phyloP scores from a whole-genome alignment of 2,329 filamentous ascomycete species.

The Ceratocystis variospora region DNA sequence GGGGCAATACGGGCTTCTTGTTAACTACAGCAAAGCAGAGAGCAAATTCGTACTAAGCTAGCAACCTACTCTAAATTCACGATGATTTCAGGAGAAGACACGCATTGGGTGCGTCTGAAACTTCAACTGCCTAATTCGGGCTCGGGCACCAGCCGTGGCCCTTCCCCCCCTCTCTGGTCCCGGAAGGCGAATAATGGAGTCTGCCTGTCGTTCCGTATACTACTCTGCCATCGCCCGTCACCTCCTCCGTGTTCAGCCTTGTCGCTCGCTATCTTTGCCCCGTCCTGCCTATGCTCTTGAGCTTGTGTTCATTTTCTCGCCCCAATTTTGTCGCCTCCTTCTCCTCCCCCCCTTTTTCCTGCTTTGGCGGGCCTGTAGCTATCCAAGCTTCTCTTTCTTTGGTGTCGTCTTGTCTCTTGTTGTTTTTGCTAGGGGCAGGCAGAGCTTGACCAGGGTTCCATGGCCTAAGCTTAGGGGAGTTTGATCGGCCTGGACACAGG shows the following conservation, averaged over 20 bases:
- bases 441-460: conserved; percentile 1
- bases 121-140: neutral
- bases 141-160: neutral
- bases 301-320: neutral
- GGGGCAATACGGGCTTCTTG: neutral
- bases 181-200: neutral
- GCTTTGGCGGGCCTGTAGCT: neutral
- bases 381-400: neutral
- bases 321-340: neutral
- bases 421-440: neutral
- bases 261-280: neutral
- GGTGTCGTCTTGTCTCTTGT: neutral
- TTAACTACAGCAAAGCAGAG: neutral
- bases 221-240: neutral
- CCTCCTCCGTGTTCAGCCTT: neutral
- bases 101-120: no score
- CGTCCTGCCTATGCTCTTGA: neutral
- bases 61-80: neutral
- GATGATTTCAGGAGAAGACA: neutral
- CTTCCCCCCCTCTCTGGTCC: neutral
- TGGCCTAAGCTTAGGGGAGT: neutral
- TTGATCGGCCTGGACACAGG: neutral
- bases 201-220: neutral
- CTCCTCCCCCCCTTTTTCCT: neutral
- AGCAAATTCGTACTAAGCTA: neutral